phyloP scores from a whole-genome alignment of 768 basidiomycete genomes.

The Lactarius sanguifluus region DNA sequence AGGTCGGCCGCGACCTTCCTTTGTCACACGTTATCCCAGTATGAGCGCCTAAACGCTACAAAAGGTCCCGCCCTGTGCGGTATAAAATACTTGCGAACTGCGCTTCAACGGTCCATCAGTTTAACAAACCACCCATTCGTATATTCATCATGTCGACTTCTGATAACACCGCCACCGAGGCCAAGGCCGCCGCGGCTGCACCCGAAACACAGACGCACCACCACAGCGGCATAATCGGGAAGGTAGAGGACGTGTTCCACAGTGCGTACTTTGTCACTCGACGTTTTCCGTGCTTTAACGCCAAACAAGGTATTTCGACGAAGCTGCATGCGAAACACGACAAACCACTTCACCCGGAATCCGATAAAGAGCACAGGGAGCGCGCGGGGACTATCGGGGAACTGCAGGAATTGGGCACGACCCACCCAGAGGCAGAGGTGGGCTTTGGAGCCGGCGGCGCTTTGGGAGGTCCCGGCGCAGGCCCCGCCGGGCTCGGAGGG shows the following conservation, averaged over 20 bases:
- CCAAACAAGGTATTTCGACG: background rate
- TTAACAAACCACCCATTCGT: background rate
- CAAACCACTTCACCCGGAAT: background rate
- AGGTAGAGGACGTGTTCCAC: slow-evolving; percentile 2
- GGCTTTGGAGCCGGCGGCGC: background rate
- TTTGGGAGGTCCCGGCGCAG: background rate
- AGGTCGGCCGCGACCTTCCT: background rate
- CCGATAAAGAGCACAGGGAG: background rate
- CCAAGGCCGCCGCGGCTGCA: background rate
- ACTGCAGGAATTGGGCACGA: background rate
- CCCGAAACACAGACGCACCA: background rate
- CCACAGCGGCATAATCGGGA: slow-evolving; percentile 7
- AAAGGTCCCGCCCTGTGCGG: background rate
- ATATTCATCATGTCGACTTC: background rate
- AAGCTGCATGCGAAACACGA: slow-evolving; percentile 1
- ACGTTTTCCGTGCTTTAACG: background rate
- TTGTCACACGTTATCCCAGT: background rate
- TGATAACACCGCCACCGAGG: slow-evolving; percentile 2
- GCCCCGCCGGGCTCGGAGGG: background rate
- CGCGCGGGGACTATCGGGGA: background rate
- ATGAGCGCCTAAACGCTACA: background rate
- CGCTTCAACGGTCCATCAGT: background rate
- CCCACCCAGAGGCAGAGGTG: background rate
- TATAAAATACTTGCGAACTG: background rate
- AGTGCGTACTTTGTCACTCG: background rate